phyloP scores from a whole-genome alignment of 768 basidiomycete species.

The Calocybe cyanea region DNA sequence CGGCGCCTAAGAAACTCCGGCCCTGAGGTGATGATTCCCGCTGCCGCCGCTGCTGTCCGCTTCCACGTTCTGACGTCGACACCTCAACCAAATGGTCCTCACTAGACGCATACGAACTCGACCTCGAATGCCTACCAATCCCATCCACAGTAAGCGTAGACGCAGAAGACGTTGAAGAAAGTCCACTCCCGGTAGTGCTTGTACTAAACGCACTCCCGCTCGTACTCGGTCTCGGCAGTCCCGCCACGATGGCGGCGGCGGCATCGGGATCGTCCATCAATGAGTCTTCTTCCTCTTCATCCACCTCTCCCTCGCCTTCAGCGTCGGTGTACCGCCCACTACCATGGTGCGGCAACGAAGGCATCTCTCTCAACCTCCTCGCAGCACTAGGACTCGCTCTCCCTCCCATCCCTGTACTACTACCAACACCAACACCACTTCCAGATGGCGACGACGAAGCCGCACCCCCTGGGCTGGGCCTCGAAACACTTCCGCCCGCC shows the following conservation, averaged over 20 bases:
- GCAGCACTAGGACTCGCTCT: background rate
- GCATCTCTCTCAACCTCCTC: slow-evolving; percentile 44
- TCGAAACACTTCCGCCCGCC: background rate
- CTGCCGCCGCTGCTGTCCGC: slow-evolving; percentile 10
- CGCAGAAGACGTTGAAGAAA: slow-evolving; percentile 21
- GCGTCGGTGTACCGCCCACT: background rate
- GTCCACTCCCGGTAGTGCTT: slow-evolving; percentile 6
- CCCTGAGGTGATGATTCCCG: background rate
- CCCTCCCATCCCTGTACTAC: background rate
- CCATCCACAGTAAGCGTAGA: no score
- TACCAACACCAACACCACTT: background rate
- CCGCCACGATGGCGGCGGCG: slow-evolving; percentile 16
- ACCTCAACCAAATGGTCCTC: no score
- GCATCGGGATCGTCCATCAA: slow-evolving; percentile 5
- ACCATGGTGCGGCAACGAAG: slow-evolving; percentile 38
- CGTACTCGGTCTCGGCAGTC: background rate
- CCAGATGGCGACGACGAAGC: no score
- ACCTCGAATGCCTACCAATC: background rate
- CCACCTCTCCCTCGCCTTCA: slow-evolving; percentile 10
- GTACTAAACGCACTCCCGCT: background rate
- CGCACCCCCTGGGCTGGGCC: background rate
- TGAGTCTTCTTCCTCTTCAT: slow-evolving; percentile 16
- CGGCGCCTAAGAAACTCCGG: background rate
- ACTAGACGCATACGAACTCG: background rate
- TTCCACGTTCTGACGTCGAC: background rate